Evolutionary conservation across 495 filamentous ascomycete species (phyloP).

Genomic region (Gamarada debralockiae): DNA sequence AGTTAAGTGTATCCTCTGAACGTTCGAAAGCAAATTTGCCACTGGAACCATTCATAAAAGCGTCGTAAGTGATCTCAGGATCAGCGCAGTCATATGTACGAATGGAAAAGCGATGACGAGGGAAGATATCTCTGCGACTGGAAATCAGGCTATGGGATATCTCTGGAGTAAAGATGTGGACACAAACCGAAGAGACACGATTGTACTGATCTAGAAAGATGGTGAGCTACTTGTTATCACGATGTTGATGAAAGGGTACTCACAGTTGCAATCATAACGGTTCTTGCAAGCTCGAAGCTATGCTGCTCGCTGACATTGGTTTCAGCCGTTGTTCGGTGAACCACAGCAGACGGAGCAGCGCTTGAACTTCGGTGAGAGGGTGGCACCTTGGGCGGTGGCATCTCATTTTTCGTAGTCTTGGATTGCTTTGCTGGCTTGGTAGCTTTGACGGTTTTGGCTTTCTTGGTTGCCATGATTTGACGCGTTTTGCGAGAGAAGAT

Average conservation of each 20-base stretch:
- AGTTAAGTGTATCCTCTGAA: background rate
- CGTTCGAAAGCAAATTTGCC: background rate
- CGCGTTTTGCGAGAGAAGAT: no score
- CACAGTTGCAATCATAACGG: constrained; percentile 15
- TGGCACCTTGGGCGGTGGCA: no score
- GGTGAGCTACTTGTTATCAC: background rate
- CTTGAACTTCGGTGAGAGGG: no score
- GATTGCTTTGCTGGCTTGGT: no score
- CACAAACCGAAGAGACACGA: constrained; percentile 12
- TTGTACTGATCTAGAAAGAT: constrained; percentile 6
- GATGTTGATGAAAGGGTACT: background rate
- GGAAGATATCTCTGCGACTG: constrained; percentile 10
- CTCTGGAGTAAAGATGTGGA: background rate
- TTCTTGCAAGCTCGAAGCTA: constrained; percentile 16
- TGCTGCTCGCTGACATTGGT: constrained; percentile 10
- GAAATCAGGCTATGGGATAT: background rate
- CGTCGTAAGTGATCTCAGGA: constrained; percentile 12
- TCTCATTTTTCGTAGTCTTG: no score
- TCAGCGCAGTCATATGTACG: constrained; percentile 17
- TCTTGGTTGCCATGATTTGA: no score
- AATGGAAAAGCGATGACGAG: background rate
- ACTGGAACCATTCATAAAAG: constrained; percentile 8
- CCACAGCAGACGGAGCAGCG: background rate
- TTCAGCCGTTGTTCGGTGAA: constrained; percentile 3
- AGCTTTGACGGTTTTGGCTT: no score